Base-by-base conservation (phyloP, 352 stramenopile genomes). In the Globisporangium camurandrum region DNA sequence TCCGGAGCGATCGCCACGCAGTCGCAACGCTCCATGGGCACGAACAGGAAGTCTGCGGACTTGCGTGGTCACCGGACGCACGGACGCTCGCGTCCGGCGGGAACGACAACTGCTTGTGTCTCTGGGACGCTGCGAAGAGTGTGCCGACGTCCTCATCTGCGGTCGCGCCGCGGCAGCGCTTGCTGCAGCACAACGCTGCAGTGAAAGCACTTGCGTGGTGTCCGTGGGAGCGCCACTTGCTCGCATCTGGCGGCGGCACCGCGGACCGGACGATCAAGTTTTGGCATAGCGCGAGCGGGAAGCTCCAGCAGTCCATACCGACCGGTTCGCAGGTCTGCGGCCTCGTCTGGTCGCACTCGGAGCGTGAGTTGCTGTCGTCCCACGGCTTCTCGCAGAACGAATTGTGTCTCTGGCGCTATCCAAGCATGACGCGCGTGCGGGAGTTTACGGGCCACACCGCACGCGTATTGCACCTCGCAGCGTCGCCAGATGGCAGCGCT, bases 241-340 rank as follows among this genome's bases (percentile, higher is more conserved):
- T 99, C 36, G 97, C 97, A 1, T 97, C 93, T 11, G 97, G 97
- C 46, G 97, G 95, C 28, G 97, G 97, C 56, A 99, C 97, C 20
- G 96, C 96, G 19, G 97, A 99, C 72, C 78, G 96, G 33, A 96
- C 86, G 49, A 99, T 99, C 74, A 99, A 99, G 72, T 98, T 99
- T 58, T 99, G 97, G 97, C 98, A 99, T 67, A 92, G 92, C 11
- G 74, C 73, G 16, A 97, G 87, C 23, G 79, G 98, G 17, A 97
- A 98, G 51, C 84, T 68, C 89, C 84, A 98, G 57, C 81, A 97
- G 87, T 98, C 86, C 19, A 87, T 99, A 17, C 93, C 99, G 66
- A 99, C 97, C 41, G 96, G 95, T 46, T 98, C 86, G 14, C 96
- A 99, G 61, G 96, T 99, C 10, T 98, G 96, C 66, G 93, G 93